Conservation (phyloP, 2,329 filamentous ascomycete genomes). For the Colletotrichum theobromicola region DNA sequence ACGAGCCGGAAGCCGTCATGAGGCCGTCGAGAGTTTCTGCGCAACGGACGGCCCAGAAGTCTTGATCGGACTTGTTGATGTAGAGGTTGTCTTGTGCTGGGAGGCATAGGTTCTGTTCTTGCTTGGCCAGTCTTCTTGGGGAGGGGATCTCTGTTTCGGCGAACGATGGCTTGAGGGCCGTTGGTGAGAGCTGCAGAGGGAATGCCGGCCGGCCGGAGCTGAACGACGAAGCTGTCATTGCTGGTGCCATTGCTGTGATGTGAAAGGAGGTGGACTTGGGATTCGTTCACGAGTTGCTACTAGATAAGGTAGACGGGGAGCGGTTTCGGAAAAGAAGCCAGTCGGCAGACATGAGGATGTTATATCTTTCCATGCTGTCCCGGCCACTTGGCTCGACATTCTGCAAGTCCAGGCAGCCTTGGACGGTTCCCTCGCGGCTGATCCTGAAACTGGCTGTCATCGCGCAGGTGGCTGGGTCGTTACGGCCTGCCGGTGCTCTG, state of each 20-base stretch:
- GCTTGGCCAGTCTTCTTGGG: constrained; percentile 3
- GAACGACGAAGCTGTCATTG: constrained; percentile 5
- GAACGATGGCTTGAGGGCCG: neutral
- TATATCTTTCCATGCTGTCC: constrained; percentile 1
- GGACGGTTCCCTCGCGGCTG: neutral
- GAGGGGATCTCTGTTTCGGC: constrained; percentile 1
- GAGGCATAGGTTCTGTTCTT: constrained; percentile 14
- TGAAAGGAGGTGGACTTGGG: neutral
- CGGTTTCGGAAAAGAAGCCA: neutral
- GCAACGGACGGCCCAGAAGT: constrained; percentile 20
- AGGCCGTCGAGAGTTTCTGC: constrained; percentile 15
- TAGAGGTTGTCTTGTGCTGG: constrained; percentile 13
- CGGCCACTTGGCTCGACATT: neutral
- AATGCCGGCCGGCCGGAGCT: neutral
- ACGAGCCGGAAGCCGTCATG: constrained; percentile 19
- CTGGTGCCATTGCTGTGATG: constrained; percentile 1
- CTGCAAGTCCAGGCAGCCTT: neutral
- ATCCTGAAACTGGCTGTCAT: constrained; percentile 10
- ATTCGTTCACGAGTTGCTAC: neutral
- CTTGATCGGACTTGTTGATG: constrained; percentile 13
- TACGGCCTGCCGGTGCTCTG: neutral
- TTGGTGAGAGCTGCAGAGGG: constrained; percentile 4
- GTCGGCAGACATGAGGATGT: neutral
- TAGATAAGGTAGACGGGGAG: neutral
- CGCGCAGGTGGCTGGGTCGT: constrained; percentile 14